phyloP scores from a whole-genome alignment of 768 basidiomycete genomes.

The Suillus cothurnatus region DNA sequence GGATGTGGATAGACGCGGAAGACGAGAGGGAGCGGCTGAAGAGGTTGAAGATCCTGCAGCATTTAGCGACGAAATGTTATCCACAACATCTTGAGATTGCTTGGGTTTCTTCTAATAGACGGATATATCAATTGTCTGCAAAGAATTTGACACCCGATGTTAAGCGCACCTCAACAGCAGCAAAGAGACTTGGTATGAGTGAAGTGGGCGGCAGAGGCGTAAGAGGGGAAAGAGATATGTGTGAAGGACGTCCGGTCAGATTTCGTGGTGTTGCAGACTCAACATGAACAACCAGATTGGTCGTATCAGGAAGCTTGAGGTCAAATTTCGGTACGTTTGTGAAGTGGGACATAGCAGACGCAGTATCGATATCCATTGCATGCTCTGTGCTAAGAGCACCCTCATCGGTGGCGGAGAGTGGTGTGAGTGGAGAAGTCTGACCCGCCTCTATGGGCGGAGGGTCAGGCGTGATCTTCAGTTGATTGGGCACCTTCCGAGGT shows the following conservation, averaged over 20 bases:
- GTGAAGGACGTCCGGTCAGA: conserved; percentile 1
- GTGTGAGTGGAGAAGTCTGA: neutral
- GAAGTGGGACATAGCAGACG: conserved; percentile 21
- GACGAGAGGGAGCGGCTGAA: conserved; percentile 7
- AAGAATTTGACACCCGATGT: neutral
- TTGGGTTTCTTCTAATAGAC: neutral
- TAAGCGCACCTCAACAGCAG: conserved; percentile 21
- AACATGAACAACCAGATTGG: conserved; percentile 33
- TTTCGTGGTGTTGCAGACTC: conserved; percentile 8
- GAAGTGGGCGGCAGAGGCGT: conserved; percentile 58
- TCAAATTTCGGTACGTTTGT: conserved; percentile 18
- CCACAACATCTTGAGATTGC: neutral
- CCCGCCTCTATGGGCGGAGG: conserved; percentile 19
- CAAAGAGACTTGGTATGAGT: conserved; percentile 16
- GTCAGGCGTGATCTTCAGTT: conserved; percentile 30
- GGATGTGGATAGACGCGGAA: neutral
- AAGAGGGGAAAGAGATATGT: conserved; percentile 43
- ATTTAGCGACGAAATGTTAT: neutral
- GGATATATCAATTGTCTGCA: conserved; percentile 4
- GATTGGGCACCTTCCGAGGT: conserved; percentile 20
- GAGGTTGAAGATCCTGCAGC: conserved; percentile 4
- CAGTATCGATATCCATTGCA: conserved; percentile 28
- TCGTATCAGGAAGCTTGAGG: conserved; percentile 21
- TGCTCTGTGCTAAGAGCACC: conserved; percentile 4
- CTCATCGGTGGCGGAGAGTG: neutral